Evolutionary conservation across 805 yeast species (phyloP).

Genomic region (Saccharomycopsis schoenii): DNA sequence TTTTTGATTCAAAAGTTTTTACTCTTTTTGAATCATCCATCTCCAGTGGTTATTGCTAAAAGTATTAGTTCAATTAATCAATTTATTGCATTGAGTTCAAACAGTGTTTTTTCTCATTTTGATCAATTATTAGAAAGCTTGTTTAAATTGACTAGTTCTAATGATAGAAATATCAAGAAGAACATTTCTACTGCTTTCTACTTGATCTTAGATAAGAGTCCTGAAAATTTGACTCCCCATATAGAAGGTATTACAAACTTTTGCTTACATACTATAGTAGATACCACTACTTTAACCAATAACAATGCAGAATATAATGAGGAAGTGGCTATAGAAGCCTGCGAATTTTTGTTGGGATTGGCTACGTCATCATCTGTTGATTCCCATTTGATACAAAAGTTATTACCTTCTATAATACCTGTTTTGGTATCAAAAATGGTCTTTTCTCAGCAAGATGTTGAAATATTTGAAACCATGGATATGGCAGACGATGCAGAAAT

Average conservation of each 20-base stretch:
- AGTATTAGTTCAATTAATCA: constrained; percentile 67
- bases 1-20: constrained; percentile 59
- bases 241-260: constrained; percentile 78
- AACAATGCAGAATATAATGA: constrained; percentile 34
- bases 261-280: constrained; percentile 67
- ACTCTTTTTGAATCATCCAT: constrained; percentile 34
- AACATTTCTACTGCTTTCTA: constrained; percentile 73
- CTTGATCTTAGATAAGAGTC: constrained; percentile 59
- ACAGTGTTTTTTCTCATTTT: constrained; percentile 48
- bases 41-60: constrained; percentile 46
- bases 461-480: constrained; percentile 53
- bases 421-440: constrained; percentile 74
- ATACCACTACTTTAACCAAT: constrained; percentile 13
- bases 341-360: constrained; percentile 77
- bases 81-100: constrained; percentile 61
- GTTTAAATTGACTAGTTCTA: constrained; percentile 55
- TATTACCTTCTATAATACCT: constrained; percentile 61
- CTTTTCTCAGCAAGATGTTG: constrained; percentile 70
- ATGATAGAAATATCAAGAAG: constrained; percentile 52
- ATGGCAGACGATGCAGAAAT: constrained; percentile 64
- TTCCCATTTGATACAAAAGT: constrained; percentile 46
- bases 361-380: constrained; percentile 43
- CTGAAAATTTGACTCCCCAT: constrained; percentile 74
- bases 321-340: constrained; percentile 80
- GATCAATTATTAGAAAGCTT: constrained; percentile 58